Evolutionary conservation across 768 basidiomycete genomes (phyloP), one percentile per base, ranked within the genome.

Genomic region (Xerocomus potaroensis): DNA sequence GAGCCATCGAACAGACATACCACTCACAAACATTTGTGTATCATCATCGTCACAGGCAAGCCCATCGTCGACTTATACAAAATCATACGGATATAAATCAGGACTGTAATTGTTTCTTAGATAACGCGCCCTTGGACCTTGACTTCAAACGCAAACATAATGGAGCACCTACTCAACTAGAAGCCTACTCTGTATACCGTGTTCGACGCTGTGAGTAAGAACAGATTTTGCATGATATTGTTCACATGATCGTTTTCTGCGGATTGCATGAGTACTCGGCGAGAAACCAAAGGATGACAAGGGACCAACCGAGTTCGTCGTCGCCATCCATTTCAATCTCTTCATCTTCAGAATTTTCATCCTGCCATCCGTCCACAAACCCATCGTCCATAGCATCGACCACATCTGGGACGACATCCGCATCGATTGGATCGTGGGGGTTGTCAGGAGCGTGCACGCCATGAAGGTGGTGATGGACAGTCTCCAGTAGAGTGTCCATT

Each of bases 161-260:
- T 8, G 39, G 21, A 32, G n/a, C 3, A 21, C 6, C 12, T 14
- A 3, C 15, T n/a, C n/a, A n/a, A n/a, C 50, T 57, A 67, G 23
- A 65, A 63, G 23, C 45, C 49, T 37, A 65, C 57, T 8, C 33
- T 49, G 31, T 57, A 56, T 31, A 67, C 64, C 14, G 53, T 66
- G 14, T 56, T 66, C 16, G 49, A 34, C n/a, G 39, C 42, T 5
- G 49, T 29, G 0, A 58, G 56, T 18, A 54, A 41, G 39, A 63
- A 53, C 57, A 48, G 54, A 22, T 62, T 45, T 36, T 65, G 30
- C n/a, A 60, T 18, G 22, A 53, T 30, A 6, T 40, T 41, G 21
- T 57, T 53, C 30, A 50, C 38, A 8, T 40, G 43, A 27, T 48
- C 62, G 12, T 26, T n/a, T 11, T 36, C 35, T 61, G 6, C n/a